A percentile compares a stretch with the other conserved stretches of the same genome.
phyloP scores from a whole-genome alignment of 2,329 filamentous ascomycete genomes.

The Coleophoma cylindrospora region DNA sequence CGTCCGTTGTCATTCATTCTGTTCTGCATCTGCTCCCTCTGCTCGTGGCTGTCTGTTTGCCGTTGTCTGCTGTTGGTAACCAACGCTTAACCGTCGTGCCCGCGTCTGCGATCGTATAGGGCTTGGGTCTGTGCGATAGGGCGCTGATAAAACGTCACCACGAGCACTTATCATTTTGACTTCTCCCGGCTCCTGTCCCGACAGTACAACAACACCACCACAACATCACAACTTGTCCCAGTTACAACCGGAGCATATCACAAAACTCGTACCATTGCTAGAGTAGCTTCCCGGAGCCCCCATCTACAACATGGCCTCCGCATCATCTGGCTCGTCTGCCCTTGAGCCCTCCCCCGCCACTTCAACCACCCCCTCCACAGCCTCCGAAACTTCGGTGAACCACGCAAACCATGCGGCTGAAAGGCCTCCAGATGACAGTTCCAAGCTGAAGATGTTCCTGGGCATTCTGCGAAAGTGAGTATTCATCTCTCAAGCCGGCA shows the following conservation, averaged over 20 bases:
- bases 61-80: too few relatives aligned
- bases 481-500: not conserved
- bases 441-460: conserved; percentile 85
- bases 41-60: too few relatives aligned
- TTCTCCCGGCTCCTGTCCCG: not conserved
- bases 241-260: not conserved
- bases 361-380: conserved; percentile 19
- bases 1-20: too few relatives aligned
- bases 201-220: not conserved
- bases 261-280: too few relatives aligned
- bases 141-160: not conserved
- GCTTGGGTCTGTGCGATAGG: too few relatives aligned
- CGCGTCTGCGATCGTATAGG: too few relatives aligned
- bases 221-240: not conserved
- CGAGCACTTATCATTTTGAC: not conserved
- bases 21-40: too few relatives aligned
- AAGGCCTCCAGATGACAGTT: conserved; percentile 69
- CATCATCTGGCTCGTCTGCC: conserved; percentile 17
- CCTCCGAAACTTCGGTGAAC: conserved; percentile 15
- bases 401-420: conserved; percentile 30
- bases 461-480: conserved; percentile 82
- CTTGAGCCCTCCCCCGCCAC: conserved; percentile 16
- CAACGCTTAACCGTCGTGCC: too few relatives aligned
- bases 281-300: too few relatives aligned
- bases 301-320: conserved; percentile 18